These are phyloP conservation scores for Sugiyamaella marilandica DNA, from an alignment of 805 yeast species.

Conservation along the genomic window DNA sequence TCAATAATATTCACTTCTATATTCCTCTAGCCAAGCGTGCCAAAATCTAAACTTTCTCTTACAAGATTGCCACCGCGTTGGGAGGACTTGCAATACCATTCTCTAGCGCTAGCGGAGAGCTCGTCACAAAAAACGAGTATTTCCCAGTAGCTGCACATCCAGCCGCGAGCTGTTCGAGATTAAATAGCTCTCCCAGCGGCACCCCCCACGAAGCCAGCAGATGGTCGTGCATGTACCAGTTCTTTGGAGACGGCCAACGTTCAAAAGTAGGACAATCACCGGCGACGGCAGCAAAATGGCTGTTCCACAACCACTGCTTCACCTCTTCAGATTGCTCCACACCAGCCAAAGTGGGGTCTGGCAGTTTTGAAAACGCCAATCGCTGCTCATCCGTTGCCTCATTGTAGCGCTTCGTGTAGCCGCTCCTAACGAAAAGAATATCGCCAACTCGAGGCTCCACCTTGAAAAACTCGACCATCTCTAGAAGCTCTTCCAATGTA, in stretches of 20 bases:
- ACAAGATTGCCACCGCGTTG: slow-evolving; percentile 42
- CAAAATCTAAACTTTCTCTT: neutral
- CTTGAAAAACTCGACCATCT: slow-evolving; percentile 22
- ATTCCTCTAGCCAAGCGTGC: too few relatives aligned
- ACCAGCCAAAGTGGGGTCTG: neutral
- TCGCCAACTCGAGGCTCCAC: slow-evolving; percentile 30
- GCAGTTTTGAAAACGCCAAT: neutral
- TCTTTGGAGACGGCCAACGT: slow-evolving; percentile 23
- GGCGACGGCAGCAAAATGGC: slow-evolving; percentile 30
- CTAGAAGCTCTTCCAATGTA: slow-evolving; percentile 22
- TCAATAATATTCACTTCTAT: too few relatives aligned
- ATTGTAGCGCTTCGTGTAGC: slow-evolving; percentile 27
- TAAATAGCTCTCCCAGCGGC: slow-evolving; percentile 34
- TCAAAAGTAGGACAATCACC: slow-evolving; percentile 30
- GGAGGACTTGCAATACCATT: slow-evolving; percentile 37
- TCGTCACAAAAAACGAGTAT: slow-evolving; percentile 31
- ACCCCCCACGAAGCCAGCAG: slow-evolving; percentile 34
- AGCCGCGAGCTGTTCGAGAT: slow-evolving; percentile 29
- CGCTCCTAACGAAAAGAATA: slow-evolving; percentile 30
- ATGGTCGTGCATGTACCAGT: slow-evolving; percentile 12
- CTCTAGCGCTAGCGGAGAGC: slow-evolving; percentile 32
- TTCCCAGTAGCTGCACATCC: slow-evolving; percentile 25
- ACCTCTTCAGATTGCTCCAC: slow-evolving; percentile 26
- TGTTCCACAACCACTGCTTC: slow-evolving; percentile 27
- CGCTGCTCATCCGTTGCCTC: slow-evolving; percentile 10